Evolutionary conservation across 768 basidiomycete genomes (phyloP), one percentile per base, ranked within the genome.

Genomic region (Suillus decipiens): DNA sequence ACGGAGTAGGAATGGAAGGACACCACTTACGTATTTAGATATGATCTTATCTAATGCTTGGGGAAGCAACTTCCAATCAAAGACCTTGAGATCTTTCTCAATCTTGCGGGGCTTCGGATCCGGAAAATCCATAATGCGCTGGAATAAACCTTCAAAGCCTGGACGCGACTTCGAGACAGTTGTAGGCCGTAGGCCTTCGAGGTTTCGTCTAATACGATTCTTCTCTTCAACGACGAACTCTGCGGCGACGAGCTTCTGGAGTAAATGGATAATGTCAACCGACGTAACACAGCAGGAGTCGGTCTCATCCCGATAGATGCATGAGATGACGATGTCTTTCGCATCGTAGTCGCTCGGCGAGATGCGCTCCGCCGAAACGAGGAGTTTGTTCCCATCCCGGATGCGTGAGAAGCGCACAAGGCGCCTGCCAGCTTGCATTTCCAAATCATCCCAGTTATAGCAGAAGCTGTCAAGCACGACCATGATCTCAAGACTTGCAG

Each of bases 41-140:
- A 92, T 79, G 63, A 93, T 90, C 74, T 92, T 93, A 54, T 90
- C 87, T 59, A 93, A 74, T 0, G 90, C 90, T 66, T 87, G 84
- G 19, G 82, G 82, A n/a, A 93, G 79, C 51, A 84, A 74, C 34
- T 79, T 80, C 92, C 92, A 93, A 45, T 86, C 84, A 68, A 93
- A 93, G 9, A 93, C 89, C 73, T 93, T 93, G 71, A 99, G 84
- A 70, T 98, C 95, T 81, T 99, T 98, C 72, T 98, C 96, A 66
- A 99, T 99, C 73, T 95, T 96, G 61, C 96, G 83, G 3, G 96
- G 96, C 73, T 93, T 95, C 9, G 96, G 96, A 51, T 87, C 86
- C 0, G 95, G 93, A 72, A 97, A 96, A 59, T 92, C 88, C 96
- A 99, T 98, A 79, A 99, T 95, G 68, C 88, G 84, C 78, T 92